phyloP scores from a whole-genome alignment of 2,329 filamentous ascomycete genomes.

The Didymosphaeria variabile region DNA sequence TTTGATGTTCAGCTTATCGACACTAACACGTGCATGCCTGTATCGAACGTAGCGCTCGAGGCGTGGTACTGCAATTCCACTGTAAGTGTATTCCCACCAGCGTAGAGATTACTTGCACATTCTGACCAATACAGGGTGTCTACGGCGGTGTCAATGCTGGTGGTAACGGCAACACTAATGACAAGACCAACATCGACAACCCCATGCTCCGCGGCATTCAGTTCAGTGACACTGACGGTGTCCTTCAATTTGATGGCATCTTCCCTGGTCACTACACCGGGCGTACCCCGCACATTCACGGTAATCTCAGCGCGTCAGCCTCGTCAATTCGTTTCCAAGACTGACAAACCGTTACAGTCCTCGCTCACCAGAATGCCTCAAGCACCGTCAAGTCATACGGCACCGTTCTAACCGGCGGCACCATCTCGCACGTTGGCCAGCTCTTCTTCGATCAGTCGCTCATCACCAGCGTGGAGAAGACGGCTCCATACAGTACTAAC shows the following conservation, averaged over 20 bases:
- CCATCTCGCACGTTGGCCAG: conserved; percentile 68
- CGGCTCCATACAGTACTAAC: conserved; percentile 52
- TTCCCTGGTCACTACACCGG: conserved; percentile 53
- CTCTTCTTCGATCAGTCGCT: conserved; percentile 70
- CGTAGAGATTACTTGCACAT: neutral
- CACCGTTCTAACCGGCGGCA: conserved; percentile 51
- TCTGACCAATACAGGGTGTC: conserved; percentile 39
- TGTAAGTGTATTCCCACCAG: neutral
- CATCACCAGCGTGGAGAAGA: conserved; percentile 58
- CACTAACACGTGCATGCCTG: conserved; percentile 59
- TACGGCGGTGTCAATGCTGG: conserved; percentile 53
- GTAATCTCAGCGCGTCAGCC: conserved; percentile 17
- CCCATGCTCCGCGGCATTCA: conserved; percentile 59
- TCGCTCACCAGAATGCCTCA: conserved; percentile 32
- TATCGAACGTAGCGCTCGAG: conserved; percentile 58
- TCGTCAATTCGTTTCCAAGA: neutral
- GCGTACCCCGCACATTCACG: conserved; percentile 32
- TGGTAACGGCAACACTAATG: conserved; percentile 50
- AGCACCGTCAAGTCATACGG: neutral
- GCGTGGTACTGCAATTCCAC: conserved; percentile 52
- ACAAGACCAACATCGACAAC: conserved; percentile 30
- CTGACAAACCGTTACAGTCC: conserved; percentile 30
- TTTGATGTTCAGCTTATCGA: conserved; percentile 63
- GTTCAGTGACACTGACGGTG: conserved; percentile 55
- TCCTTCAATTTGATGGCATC: conserved; percentile 57